These are phyloP conservation scores for Xylariales sp. DNA, from an alignment of 2,329 filamentous ascomycete genomes.

Conservation along the genomic window DNA sequence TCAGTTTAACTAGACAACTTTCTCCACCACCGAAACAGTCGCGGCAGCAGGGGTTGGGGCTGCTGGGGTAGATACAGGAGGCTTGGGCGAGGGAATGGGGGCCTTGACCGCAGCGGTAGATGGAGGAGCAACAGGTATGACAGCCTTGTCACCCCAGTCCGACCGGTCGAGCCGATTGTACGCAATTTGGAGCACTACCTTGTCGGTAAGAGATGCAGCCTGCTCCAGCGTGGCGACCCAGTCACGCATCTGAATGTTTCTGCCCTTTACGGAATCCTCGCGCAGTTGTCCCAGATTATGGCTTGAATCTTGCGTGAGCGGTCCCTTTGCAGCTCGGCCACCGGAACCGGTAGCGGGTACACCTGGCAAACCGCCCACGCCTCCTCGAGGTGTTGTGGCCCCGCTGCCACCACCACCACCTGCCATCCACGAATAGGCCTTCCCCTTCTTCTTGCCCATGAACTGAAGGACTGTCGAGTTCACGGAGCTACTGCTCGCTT, in stretches of 20 bases:
- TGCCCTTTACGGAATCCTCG: slow-evolving; percentile 73
- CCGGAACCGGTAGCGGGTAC: slow-evolving; percentile 28
- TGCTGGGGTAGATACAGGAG: neutral
- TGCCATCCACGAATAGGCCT: slow-evolving; percentile 74
- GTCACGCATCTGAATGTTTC: slow-evolving; percentile 79
- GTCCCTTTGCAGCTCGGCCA: slow-evolving; percentile 25
- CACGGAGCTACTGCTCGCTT: slow-evolving; percentile 75
- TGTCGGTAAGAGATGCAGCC: slow-evolving; percentile 59
- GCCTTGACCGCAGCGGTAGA: neutral
- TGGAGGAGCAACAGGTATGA: neutral
- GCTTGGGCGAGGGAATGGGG: neutral
- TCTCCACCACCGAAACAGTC: too few relatives aligned
- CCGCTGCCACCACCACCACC: slow-evolving; percentile 45
- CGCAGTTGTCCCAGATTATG: slow-evolving; percentile 70
- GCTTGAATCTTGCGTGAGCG: slow-evolving; percentile 52
- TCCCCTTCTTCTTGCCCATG: slow-evolving; percentile 58
- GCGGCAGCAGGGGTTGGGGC: neutral
- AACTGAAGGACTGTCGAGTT: slow-evolving; percentile 80
- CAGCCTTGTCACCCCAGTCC: slow-evolving; percentile 22
- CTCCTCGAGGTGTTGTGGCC: slow-evolving; percentile 41
- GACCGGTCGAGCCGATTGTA: slow-evolving; percentile 50
- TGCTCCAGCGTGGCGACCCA: slow-evolving; percentile 75
- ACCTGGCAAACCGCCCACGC: slow-evolving; percentile 28
- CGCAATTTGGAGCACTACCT: slow-evolving; percentile 55
- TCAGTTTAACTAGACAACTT: too few relatives aligned